Base-by-base conservation (phyloP, 345 rosid genomes). In the Populus alba region DNA sequence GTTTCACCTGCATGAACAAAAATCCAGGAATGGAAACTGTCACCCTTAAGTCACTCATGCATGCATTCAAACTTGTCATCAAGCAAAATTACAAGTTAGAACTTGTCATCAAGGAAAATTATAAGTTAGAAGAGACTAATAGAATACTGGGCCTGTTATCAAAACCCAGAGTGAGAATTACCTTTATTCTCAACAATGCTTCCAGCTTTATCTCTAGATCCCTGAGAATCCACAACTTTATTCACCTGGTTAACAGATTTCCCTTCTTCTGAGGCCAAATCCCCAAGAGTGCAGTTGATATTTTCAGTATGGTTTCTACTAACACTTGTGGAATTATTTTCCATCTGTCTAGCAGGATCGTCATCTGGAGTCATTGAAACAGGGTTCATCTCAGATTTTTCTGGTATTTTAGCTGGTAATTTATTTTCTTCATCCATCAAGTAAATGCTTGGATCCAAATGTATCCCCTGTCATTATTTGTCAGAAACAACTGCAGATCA, bases 371-470 rank as follows among this genome's bases (percentile, higher is more conserved):
- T 78, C 68, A 61, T n/a, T 69, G 85, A 81, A 66, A 15, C 80
- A 68, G 85, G 35, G 62, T 78, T 78, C 74, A 78, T 67, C 75
- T 85, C 88, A 71, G 68, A 66, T 78, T 81, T 88, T 68, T 83
- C 90, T 45, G 91, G 80, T 15, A 83, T 68, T 71, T 80, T 80
- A 55, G 86, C 78, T 70, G 92, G 81, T 63, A 79, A 57, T 89
- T 92, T 94, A 74, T 85, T 87, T 72, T 90, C 98, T 45, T 97
- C 98, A 59, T 94, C 97, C 92, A 92, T 94, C 74, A 97, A 85
- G 86, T 97, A 97, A 69, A 97, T 97, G 87, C 95, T 97, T 77
- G 98, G 99, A 78, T 97, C 98, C 86, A 97, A 85, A 91, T 97
- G 98, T 83, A 91, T 86, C 69, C 99, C 99, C 99, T 97, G 83